phyloP scores from a whole-genome alignment of 2,329 filamentous ascomycete species.

The Fusarium verticillioides region DNA sequence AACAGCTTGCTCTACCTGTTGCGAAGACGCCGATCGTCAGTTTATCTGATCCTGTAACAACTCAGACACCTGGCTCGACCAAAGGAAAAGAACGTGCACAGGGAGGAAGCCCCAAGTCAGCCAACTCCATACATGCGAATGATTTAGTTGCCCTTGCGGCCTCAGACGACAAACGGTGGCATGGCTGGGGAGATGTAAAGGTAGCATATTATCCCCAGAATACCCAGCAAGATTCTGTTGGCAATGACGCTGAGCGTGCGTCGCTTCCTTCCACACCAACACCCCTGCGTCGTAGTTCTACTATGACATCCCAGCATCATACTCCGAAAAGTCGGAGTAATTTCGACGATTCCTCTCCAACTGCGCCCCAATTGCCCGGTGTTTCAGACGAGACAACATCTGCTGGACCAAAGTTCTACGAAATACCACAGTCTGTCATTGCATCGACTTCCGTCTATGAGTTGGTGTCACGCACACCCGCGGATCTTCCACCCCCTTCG shows the following conservation, averaged over 20 bases:
- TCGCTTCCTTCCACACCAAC: constrained; percentile 77
- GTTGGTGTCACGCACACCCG: constrained; percentile 65
- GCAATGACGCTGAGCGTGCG: constrained; percentile 48
- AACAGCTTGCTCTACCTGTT: constrained; percentile 85
- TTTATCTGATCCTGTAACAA: constrained; percentile 62
- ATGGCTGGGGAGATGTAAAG: constrained; percentile 83
- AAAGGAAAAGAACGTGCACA: constrained; percentile 81
- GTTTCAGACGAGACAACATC: constrained; percentile 49
- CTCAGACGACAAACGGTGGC: constrained; percentile 69
- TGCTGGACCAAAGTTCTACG: constrained; percentile 68
- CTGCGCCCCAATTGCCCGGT: constrained; percentile 56
- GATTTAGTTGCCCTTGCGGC: constrained; percentile 82
- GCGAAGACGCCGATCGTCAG: constrained; percentile 73
- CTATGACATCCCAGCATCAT: constrained; percentile 57
- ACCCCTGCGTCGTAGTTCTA: constrained; percentile 75
- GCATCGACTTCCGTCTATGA: constrained; percentile 65
- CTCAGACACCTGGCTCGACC: constrained; percentile 64
- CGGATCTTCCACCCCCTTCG: constrained; percentile 75
- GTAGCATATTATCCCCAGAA: constrained; percentile 78
- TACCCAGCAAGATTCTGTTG: constrained; percentile 39
- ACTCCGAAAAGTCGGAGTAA: constrained; percentile 54
- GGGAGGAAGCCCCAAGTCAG: constrained; percentile 56
- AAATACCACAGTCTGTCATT: constrained; percentile 70
- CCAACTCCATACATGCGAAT: constrained; percentile 77
- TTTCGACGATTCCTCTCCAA: constrained; percentile 61